These are phyloP conservation scores for Podospora bellae-mahoneyi DNA, from an alignment of 495 filamentous ascomycete genomes.

Conservation along the genomic window DNA sequence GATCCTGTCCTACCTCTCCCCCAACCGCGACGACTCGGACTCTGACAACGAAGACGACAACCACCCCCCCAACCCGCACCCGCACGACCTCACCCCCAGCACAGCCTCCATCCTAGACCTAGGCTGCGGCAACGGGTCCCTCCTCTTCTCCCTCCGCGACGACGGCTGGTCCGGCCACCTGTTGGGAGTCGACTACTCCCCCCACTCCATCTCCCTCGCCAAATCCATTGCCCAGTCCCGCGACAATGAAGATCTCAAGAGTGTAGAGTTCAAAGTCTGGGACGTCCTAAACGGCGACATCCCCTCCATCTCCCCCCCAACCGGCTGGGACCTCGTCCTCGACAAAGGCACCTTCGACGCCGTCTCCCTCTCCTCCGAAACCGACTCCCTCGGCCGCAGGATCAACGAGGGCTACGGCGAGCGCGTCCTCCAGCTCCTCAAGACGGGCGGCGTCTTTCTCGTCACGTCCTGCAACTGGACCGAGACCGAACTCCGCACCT, in stretches of 20 bases:
- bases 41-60: too few species aligned
- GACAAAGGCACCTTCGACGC: slow-evolving; percentile 99
- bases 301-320: slow-evolving; percentile 26
- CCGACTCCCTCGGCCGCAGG: slow-evolving; percentile 48
- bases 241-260: slow-evolving; percentile 19
- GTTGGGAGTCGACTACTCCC: slow-evolving; percentile 86
- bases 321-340: slow-evolving; percentile 78
- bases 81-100: slow-evolving; percentile 13
- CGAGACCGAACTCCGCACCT: slow-evolving; percentile 72
- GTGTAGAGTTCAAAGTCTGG: slow-evolving; percentile 59
- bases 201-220: slow-evolving; percentile 67
- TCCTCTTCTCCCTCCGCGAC: slow-evolving; percentile 71
- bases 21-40: slow-evolving; percentile 19
- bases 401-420: slow-evolving; percentile 71
- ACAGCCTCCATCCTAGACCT: slow-evolving; percentile 60
- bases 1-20: slow-evolving; percentile 53
- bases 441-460: slow-evolving; percentile 66
- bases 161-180: slow-evolving; percentile 57
- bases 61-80: slow-evolving; percentile 24
- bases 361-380: slow-evolving; percentile 67
- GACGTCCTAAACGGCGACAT: slow-evolving; percentile 61
- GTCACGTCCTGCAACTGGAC: slow-evolving; percentile 99
- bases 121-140: slow-evolving; percentile 88
- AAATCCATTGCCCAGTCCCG: slow-evolving; percentile 39
- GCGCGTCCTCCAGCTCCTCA: slow-evolving; percentile 62